Conservation (phyloP, 2,329 filamentous ascomycete species). For the Pseudopithomyces chartarum region DNA sequence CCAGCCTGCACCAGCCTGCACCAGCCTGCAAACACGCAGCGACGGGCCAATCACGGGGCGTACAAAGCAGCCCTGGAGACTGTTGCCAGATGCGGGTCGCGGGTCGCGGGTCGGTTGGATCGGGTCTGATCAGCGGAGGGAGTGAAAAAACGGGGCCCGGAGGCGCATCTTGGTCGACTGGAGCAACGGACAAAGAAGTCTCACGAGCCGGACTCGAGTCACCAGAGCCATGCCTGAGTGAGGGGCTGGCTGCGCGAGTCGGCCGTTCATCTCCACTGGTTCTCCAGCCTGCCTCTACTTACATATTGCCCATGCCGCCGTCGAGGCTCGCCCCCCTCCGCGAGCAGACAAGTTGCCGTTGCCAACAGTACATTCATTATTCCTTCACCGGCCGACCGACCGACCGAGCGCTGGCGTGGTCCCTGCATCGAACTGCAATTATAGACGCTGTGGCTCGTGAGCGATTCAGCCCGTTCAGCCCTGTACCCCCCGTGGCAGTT, state of each 20-base stretch:
- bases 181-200: constrained; percentile 6
- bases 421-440: constrained; percentile 7
- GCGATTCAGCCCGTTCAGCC: constrained; percentile 8
- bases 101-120: neutral
- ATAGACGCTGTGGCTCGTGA: constrained; percentile 6
- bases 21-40: no score
- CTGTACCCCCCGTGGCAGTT: neutral
- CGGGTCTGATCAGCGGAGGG: constrained; percentile 6
- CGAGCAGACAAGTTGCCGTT: neutral
- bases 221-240: neutral
- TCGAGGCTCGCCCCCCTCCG: neutral
- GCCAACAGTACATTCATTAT: no score
- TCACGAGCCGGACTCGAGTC: constrained; percentile 2
- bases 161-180: neutral
- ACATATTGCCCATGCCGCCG: no score
- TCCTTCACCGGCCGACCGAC: no score
- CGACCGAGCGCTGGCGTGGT: neutral
- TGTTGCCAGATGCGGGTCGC: neutral
- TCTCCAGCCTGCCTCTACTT: neutral
- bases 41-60: no score
- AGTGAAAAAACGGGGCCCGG: neutral
- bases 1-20: no score
- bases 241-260: neutral
- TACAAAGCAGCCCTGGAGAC: neutral
- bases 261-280: neutral